These are phyloP conservation scores for Fraxinus latifolia DNA, from an alignment of 305 asterid species.

Conservation along the genomic window DNA sequence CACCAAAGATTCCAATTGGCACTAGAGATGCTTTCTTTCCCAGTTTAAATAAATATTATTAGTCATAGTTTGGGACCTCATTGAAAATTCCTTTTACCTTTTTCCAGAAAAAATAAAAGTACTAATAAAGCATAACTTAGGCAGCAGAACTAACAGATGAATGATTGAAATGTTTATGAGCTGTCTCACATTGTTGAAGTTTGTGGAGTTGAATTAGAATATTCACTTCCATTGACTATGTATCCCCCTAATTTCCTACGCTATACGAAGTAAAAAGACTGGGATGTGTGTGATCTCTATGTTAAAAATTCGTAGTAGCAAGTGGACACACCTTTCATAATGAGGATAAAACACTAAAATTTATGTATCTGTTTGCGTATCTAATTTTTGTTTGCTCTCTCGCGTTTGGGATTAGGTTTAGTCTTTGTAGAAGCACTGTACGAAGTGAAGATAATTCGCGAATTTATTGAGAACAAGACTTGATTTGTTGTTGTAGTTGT, in stretches of 20 bases:
- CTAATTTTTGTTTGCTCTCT: background rate
- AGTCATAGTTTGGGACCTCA: background rate
- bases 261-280: background rate
- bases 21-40: background rate
- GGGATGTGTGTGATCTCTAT: background rate
- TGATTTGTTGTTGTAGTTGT: background rate
- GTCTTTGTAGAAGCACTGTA: background rate
- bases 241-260: background rate
- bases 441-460: background rate
- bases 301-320: background rate
- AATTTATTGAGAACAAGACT: background rate
- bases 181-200: background rate
- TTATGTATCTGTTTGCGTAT: background rate
- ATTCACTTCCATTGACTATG: background rate
- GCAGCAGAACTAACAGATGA: background rate
- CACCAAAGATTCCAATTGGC: slow-evolving; percentile 2
- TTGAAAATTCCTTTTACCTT: background rate
- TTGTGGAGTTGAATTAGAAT: background rate
- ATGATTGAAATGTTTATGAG: background rate
- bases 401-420: background rate
- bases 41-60: background rate
- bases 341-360: background rate
- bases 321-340: background rate
- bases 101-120: background rate
- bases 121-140: background rate